Base-by-base conservation (phyloP, 2,329 filamentous ascomycete species). In the Pyrenophora tritici-repentis region DNA sequence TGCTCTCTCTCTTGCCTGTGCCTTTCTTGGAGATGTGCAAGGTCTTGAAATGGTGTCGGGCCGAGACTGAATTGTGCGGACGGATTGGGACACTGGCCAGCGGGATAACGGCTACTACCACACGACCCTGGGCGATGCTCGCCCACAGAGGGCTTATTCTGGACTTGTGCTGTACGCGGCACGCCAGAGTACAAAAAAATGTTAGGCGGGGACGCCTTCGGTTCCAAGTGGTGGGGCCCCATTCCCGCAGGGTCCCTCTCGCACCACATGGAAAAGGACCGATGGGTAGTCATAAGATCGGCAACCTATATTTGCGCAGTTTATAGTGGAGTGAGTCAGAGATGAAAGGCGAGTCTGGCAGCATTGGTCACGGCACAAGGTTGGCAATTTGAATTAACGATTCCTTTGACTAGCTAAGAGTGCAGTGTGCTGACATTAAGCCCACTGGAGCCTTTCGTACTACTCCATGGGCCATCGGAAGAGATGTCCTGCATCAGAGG, bases 331-430 rank as follows among this genome's bases (percentile, higher is more conserved):
- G 18, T 26, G 24, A 44, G 14, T 40, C 42, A 47, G 26, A 43
- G 13, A 32, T 14, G 22, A 14, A 44, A n/a, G 16, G 16, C 7
- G 6, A 10, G 13, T 34, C 29, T 18, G 18, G 13, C 24, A 16
- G 16, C 4, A 24, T 7, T 6, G 16, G 26, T 45, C 46, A 50
- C 47, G n/a, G 24, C 44, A 42, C 18, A 14, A 24, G 13, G 22
- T n/a, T 14, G 16, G 7, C 16, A 40, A 10, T 33, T 55, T 66
- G 62, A 63, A 68, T 58, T 65, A 58, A 61, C 56, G 50, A 58
- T 56, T 65, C 58, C 60, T 65, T 67, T 48, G 58, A 56, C 63
- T 66, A 66, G 61, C 65, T 66, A 65, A 62, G 61, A 66, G 64
- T 53, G 58, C 64, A 67, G 63, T 57, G 58, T 56, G 41, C 51